Base-by-base conservation (phyloP, 2,329 filamentous ascomycete species). In the Metarhizium guizhouense region DNA sequence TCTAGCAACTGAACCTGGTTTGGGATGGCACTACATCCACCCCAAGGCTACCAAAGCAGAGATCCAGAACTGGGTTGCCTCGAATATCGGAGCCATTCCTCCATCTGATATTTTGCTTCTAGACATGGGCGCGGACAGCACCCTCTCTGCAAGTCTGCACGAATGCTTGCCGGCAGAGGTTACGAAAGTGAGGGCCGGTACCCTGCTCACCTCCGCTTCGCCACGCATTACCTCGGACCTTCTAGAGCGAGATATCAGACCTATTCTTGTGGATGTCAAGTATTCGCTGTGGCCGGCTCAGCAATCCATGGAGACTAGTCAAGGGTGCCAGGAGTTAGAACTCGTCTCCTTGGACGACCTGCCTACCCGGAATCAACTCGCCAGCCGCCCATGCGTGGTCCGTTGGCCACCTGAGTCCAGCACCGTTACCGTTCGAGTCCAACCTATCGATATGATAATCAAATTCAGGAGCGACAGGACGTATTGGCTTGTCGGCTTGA, bases 401-500 rank as follows among this genome's bases (percentile, higher is more conserved):
- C 13, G 34, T 36, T 36, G 34, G 34, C 34, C 34, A 36, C 34
- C 7, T 8, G 13, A 40, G 10, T 40, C 38, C 38, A 16, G 13
- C 38, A 40, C 5, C 38, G 38, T 40, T 40, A 5, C 14, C 1
- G 53, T 53, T 8, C 14, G 16, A 16, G 42, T 54, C 14, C 34
- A 50, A 36, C 53, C 53, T 16, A 34, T 45, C 7, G 25, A 7
- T 52, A 65, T 54, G 67, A 63, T 18, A 20, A 5, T 40, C 5
- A 40, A 13, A 16, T 38, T 54, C 16, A 20, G n/a, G 3, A 14
- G 36, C 25, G 40, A 55, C n/a, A 48, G 34, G 13, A 57, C 40
- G 20, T 72, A 73, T 52, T 61, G 64, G 16, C 54, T 72, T 2
- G 62, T 67, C 6, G 70, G 70, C 0, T 55, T 72, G 29, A 58